A percentile compares a stretch with the other conserved stretches of the same genome.
Conservation (phyloP, 1,284 basidiomycete species). For the Cryptococcus depauperatus region DNA sequence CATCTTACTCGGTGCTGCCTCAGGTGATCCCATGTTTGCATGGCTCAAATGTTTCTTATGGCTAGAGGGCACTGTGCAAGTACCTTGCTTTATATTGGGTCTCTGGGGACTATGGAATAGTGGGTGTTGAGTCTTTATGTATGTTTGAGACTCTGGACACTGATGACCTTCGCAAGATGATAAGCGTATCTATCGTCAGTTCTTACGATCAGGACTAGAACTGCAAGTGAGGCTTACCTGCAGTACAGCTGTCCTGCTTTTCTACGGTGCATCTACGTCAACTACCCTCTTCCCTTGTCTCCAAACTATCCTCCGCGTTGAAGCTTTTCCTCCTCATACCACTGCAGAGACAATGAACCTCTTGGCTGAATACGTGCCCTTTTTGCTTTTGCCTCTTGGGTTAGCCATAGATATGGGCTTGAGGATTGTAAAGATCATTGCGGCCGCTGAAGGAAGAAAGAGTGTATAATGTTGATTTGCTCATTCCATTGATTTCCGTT, state of each 20-base stretch:
- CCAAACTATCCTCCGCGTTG: constrained; percentile 48
- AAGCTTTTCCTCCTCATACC: constrained; percentile 18
- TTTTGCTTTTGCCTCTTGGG: constrained; percentile 59
- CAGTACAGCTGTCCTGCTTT: constrained; percentile 49
- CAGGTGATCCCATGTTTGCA: constrained; percentile 18
- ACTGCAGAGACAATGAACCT: constrained; percentile 49
- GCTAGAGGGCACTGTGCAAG: constrained; percentile 55
- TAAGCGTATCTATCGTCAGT: constrained; percentile 36
- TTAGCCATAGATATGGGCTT: constrained; percentile 64
- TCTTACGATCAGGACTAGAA: not conserved
- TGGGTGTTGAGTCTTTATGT: constrained; percentile 31
- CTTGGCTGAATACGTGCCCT: constrained; percentile 66
- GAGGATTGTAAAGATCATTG: constrained; percentile 21
- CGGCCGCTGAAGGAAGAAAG: constrained; percentile 16
- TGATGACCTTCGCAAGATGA: constrained; percentile 25
- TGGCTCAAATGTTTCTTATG: constrained; percentile 38
- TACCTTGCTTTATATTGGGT: constrained; percentile 66
- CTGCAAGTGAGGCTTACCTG: not conserved
- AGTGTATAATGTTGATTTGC: too few relatives aligned
- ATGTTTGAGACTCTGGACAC: not conserved
- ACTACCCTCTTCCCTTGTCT: constrained; percentile 70
- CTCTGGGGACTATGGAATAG: constrained; percentile 59
- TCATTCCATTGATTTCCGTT: too few relatives aligned
- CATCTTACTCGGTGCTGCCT: constrained; percentile 28
- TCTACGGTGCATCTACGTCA: constrained; percentile 67